A percentile compares a stretch with the other conserved stretches of the same genome.
phyloP scores from a whole-genome alignment of 352 stramenopile species.

The Aphanomyces stellatus region DNA sequence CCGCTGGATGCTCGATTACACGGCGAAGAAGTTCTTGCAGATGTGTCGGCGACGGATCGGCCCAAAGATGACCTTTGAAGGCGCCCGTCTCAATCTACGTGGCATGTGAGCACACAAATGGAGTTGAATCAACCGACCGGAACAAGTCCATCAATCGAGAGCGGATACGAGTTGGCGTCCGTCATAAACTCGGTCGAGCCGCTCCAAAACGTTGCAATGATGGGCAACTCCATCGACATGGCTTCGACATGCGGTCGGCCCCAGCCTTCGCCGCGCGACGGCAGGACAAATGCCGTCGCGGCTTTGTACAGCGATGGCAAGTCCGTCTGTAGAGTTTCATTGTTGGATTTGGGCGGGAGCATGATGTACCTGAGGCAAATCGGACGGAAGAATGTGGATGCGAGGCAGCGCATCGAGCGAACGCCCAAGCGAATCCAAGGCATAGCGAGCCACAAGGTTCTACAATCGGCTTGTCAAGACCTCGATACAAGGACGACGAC shows the following conservation, averaged over 20 bases:
- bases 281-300: constrained; percentile 81
- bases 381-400: constrained; percentile 51
- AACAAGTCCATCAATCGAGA: constrained; percentile 69
- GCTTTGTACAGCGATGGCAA: constrained; percentile 67
- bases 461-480: too few species aligned
- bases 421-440: constrained; percentile 35
- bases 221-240: constrained; percentile 86
- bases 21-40: constrained; percentile 53
- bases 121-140: constrained; percentile 39
- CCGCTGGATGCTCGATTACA: constrained; percentile 51
- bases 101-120: background rate
- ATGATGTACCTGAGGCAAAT: constrained; percentile 32
- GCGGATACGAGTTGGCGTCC: constrained; percentile 72
- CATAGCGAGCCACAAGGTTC: constrained; percentile 46
- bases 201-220: constrained; percentile 91
- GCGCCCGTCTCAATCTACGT: constrained; percentile 64
- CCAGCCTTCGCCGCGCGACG: constrained; percentile 91
- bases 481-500: background rate
- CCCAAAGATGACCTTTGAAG: constrained; percentile 77
- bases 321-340: constrained; percentile 23
- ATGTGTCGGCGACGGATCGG: constrained; percentile 68
- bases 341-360: too few species aligned
- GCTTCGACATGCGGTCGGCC: constrained; percentile 89
- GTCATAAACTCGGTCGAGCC: constrained; percentile 87
- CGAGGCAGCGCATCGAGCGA: constrained; percentile 38